Evolutionary conservation across 257 asterid genomes (phyloP).

Genomic region (Marsdenia floribunda): DNA sequence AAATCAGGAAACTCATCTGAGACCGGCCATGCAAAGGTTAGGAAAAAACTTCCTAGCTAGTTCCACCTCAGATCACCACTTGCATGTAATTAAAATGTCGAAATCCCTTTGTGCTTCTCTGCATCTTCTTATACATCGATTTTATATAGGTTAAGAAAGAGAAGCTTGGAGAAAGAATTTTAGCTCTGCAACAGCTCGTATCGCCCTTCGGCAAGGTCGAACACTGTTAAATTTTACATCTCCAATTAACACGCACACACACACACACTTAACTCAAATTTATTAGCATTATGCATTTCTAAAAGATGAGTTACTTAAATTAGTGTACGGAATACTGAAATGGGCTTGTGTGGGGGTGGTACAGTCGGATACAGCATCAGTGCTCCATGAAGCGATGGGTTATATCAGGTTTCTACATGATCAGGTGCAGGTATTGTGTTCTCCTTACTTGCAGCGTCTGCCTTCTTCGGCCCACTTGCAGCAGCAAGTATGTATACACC

Average conservation of each 20-base stretch:
- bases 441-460: slow-evolving; percentile 63
- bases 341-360: not conserved
- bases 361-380: slow-evolving; percentile 94
- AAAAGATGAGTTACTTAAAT: not conserved
- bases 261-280: not conserved
- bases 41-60: not conserved
- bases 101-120: not conserved
- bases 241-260: too few species aligned
- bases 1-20: slow-evolving; percentile 30
- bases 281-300: not conserved
- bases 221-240: not conserved
- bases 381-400: slow-evolving; percentile 83
- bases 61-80: not conserved
- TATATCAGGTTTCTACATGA: slow-evolving; percentile 84
- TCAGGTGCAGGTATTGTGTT: slow-evolving; percentile 79
- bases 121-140: not conserved
- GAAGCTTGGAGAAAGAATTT: slow-evolving; percentile 84
- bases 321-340: not conserved
- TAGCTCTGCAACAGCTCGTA: slow-evolving; percentile 88
- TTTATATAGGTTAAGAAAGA: slow-evolving; percentile 55
- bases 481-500: slow-evolving; percentile 25
- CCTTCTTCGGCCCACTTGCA: slow-evolving; percentile 31
- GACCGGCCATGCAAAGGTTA: slow-evolving; percentile 71
- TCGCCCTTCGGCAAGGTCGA: slow-evolving; percentile 97
- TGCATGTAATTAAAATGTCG: slow-evolving; percentile 7